These are phyloP conservation scores for Fusarium mexicanum DNA, from an alignment of 2,329 filamentous ascomycete genomes.

Conservation along the genomic window DNA sequence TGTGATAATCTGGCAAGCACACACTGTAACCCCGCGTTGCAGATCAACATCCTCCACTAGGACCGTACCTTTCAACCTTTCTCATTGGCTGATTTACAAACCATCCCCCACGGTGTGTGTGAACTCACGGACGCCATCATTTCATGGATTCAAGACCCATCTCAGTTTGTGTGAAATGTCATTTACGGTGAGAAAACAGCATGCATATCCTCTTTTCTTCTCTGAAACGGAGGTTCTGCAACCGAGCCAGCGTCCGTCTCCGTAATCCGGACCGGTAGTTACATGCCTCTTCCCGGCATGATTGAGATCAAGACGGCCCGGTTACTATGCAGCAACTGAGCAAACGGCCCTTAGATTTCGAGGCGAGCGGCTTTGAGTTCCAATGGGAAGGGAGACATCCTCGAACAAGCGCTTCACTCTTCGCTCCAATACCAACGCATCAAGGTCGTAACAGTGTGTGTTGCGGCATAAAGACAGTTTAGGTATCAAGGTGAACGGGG, in stretches of 20 bases:
- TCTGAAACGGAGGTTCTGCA: background rate
- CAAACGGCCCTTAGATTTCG: background rate
- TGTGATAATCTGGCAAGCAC: background rate
- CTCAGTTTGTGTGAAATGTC: background rate
- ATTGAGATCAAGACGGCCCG: conserved; percentile 19
- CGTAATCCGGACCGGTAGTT: conserved; percentile 17
- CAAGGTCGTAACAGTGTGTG: background rate
- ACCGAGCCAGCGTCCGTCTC: conserved; percentile 3
- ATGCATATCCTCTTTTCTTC: background rate
- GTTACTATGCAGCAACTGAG: background rate
- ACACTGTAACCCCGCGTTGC: background rate
- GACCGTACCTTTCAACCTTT: background rate
- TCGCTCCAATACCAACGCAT: background rate
- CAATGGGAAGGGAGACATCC: background rate
- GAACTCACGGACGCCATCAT: background rate
- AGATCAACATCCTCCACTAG: background rate
- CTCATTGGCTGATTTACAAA: background rate
- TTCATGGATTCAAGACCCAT: background rate
- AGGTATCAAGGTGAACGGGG: background rate
- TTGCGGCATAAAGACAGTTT: background rate
- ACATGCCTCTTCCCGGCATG: background rate
- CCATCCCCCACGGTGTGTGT: background rate
- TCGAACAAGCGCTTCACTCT: background rate
- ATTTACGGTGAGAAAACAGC: background rate
- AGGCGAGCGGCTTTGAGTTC: conserved; percentile 5